A percentile compares a stretch with the other conserved stretches of the same genome.
Evolutionary conservation across 2,329 filamentous ascomycete species (phyloP).

Genomic region (Penicillium brasilianum): DNA sequence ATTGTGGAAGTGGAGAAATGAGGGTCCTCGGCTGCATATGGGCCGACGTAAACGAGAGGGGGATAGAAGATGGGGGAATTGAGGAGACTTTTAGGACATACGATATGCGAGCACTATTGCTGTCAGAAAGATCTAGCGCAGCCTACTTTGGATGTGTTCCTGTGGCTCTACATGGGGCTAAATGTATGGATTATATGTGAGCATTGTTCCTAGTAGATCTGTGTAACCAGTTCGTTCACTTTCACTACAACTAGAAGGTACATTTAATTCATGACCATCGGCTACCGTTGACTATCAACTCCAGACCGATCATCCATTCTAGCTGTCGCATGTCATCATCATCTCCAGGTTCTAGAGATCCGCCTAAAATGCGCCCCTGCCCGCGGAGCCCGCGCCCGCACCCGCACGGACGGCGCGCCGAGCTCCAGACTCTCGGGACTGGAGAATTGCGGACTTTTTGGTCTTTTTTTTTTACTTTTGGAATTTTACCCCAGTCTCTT

Average conservation of each 20-base stretch:
- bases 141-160: not conserved
- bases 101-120: not conserved
- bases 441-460: no score
- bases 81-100: not conserved
- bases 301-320: not conserved
- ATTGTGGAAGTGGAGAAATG: not conserved
- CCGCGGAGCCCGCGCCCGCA: no score
- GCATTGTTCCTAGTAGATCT: not conserved
- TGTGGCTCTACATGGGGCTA: not conserved
- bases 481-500: no score
- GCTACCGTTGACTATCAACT: not conserved
- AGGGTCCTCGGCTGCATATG: not conserved
- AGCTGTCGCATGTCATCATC: not conserved
- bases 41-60: not conserved
- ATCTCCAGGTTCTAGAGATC: not conserved
- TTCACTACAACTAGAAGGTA: not conserved
- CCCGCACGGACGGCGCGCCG: not conserved
- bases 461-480: no score
- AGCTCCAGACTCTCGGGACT: not conserved
- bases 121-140: not conserved
- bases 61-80: not conserved
- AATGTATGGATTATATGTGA: not conserved
- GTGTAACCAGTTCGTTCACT: not conserved
- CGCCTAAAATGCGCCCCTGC: not conserved
- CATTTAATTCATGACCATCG: not conserved